Conservation (phyloP, 805 yeast species). For the Starmerella floris region DNA sequence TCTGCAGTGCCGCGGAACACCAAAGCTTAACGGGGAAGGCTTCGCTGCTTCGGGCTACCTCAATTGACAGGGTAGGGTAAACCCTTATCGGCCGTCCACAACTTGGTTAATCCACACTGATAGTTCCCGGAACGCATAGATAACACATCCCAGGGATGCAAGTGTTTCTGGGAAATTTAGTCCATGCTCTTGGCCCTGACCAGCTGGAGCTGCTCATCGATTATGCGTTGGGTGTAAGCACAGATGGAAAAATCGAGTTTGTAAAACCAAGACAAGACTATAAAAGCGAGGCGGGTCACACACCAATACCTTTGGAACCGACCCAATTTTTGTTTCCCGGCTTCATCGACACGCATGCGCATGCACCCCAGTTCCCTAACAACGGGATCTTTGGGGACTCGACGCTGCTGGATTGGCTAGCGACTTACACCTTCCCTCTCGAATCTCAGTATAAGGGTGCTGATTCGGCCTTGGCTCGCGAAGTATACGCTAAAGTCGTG, state of each 20-base stretch:
- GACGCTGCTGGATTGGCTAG: constrained; percentile 81
- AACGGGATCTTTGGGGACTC: constrained; percentile 72
- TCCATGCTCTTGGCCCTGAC: constrained; percentile 10
- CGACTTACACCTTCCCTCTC: constrained; percentile 75
- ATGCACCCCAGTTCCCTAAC: constrained; percentile 76
- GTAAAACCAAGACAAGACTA: constrained; percentile 3
- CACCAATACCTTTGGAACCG: background rate
- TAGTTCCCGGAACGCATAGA: no score
- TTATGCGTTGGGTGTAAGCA: constrained; percentile 52
- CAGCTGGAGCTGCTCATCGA: constrained; percentile 40
- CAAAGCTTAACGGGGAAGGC: no score
- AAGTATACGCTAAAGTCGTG: constrained; percentile 57
- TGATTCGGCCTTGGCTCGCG: constrained; percentile 34
- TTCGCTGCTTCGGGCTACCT: no score
- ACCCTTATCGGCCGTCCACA: no score
- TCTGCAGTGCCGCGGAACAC: no score
- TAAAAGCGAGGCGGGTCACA: background rate
- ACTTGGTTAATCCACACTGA: no score
- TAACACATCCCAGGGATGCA: no score
- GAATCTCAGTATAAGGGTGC: constrained; percentile 54
- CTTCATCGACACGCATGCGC: constrained; percentile 69
- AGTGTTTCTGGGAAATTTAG: constrained; percentile 12
- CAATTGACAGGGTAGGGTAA: no score
- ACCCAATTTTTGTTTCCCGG: constrained; percentile 63
- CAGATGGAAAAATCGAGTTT: constrained; percentile 32